Percentiles rank a stretch among this genome's conserved stretches.
These are phyloP conservation scores for Xylaria multiplex DNA, from an alignment of 2,329 filamentous ascomycete genomes.

Conservation along the genomic window DNA sequence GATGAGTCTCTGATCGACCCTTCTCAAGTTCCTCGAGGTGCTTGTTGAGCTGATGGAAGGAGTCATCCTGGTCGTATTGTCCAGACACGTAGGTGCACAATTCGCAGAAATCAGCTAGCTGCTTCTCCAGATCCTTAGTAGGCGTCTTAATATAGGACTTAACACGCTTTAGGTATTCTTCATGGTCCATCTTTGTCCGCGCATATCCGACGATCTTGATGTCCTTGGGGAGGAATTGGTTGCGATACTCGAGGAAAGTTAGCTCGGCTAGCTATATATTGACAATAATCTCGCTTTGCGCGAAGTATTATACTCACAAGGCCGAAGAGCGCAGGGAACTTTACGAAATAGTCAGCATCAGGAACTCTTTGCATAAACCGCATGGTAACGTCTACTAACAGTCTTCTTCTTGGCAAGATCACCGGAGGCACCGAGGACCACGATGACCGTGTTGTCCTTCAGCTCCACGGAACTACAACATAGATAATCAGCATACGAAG, in stretches of 20 bases:
- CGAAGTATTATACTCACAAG: constrained; percentile 73
- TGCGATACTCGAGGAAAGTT: constrained; percentile 77
- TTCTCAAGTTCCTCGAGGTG: constrained; percentile 88
- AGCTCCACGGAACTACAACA: constrained; percentile 82
- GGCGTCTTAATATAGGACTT: constrained; percentile 99
- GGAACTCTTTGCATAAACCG: constrained; percentile 29
- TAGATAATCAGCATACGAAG: constrained; percentile 50
- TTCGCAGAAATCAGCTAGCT: constrained; percentile 87
- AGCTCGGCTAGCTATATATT: constrained; percentile 32
- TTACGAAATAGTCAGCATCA: constrained; percentile 23
- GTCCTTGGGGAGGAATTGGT: constrained; percentile 97
- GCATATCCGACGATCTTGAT: constrained; percentile 99
- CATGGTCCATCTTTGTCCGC: constrained; percentile 98
- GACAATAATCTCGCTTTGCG: constrained; percentile 8
- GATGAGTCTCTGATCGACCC: constrained; percentile 82
- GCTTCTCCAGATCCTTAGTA: constrained; percentile 95
- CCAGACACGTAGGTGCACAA: constrained; percentile 95
- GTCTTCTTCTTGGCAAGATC: constrained; percentile 99
- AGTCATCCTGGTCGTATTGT: constrained; percentile 97
- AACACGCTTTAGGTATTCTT: constrained; percentile 92
- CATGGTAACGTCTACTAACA: constrained; percentile 60
- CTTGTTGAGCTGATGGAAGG: constrained; percentile 84
- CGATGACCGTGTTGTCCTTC: constrained; percentile 97
- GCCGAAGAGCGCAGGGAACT: constrained; percentile 98
- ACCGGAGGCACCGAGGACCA: constrained; percentile 95